Conservation (phyloP, 805 yeast genomes). For the Nakazawaea ishiwadae region DNA sequence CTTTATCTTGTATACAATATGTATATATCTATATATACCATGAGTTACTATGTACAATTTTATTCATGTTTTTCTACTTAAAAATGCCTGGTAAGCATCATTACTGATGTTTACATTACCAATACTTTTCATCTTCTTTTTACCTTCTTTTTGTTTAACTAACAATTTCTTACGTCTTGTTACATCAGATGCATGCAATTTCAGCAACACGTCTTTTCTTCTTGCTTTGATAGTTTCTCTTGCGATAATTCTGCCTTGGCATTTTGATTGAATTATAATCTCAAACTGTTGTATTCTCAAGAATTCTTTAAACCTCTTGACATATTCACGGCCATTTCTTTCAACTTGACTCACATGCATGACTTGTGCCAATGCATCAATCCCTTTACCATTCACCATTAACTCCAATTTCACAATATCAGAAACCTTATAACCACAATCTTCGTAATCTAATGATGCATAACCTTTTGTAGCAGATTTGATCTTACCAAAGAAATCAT, state of each 20-base stretch:
- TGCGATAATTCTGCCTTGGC: constrained; percentile 75
- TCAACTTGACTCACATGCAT: constrained; percentile 80
- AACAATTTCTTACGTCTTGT: constrained; percentile 84
- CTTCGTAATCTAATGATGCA: constrained; percentile 93
- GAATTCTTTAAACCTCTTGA: constrained; percentile 72
- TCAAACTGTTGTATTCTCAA: constrained; percentile 83
- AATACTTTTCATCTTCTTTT: constrained; percentile 71
- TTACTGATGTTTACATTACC: constrained; percentile 77
- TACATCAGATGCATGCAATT: constrained; percentile 89
- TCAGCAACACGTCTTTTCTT: constrained; percentile 91
- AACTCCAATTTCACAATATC: constrained; percentile 85
- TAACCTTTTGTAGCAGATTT: constrained; percentile 89
- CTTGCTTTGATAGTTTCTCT: constrained; percentile 92
- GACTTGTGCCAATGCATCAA: constrained; percentile 90
- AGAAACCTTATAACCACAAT: constrained; percentile 76
- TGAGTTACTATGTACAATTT: too few relatives aligned
- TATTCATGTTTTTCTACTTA: constrained; percentile 32
- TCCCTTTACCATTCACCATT: constrained; percentile 80
- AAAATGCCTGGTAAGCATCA: constrained; percentile 86
- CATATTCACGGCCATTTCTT: constrained; percentile 74
- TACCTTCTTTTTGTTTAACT: constrained; percentile 90
- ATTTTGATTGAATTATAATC: constrained; percentile 87
- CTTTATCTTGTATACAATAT: too few relatives aligned
- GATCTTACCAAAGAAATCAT: constrained; percentile 90
- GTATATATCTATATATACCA: too few relatives aligned